phyloP scores from a whole-genome alignment of 192 early-diverging fungal species.

The Entomortierella lignicola region DNA sequence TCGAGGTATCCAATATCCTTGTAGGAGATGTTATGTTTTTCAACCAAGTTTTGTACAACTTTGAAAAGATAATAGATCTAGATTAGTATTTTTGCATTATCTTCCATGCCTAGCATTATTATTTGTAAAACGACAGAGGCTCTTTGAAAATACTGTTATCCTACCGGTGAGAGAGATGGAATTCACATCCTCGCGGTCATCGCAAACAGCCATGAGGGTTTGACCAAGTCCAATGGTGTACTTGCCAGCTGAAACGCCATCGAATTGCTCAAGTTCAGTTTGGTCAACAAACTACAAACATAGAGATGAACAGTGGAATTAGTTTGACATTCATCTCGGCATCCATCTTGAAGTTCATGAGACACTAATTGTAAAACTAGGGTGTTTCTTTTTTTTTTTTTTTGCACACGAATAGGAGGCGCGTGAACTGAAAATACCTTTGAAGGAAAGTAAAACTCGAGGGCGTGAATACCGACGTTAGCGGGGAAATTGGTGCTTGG shows the following conservation, averaged over 20 bases:
- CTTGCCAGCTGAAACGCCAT: conserved; percentile 94
- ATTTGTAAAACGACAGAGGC: too few species aligned
- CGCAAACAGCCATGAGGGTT: conserved; percentile 93
- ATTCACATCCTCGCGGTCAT: conserved; percentile 96
- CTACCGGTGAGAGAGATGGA: conserved; percentile 88
- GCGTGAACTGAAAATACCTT: conserved; percentile 20
- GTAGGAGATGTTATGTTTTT: conserved; percentile 91
- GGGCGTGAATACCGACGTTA: conserved; percentile 73
- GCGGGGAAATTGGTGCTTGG: conserved; percentile 56
- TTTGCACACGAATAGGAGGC: too few species aligned
- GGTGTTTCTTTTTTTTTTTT: too few species aligned
- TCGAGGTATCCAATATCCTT: conserved; percentile 93
- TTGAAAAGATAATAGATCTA: conserved; percentile 24
- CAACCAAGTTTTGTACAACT: conserved; percentile 91
- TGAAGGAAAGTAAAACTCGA: conserved; percentile 76
- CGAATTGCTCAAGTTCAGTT: conserved; percentile 81
- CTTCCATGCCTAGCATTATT: too few species aligned
- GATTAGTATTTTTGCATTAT: too few species aligned
- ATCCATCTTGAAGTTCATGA: too few species aligned
- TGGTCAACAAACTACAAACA: conserved; percentile 69
- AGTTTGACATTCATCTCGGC: not conserved
- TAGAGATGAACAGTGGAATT: not conserved
- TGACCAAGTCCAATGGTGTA: conserved; percentile 99
- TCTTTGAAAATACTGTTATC: too few species aligned
- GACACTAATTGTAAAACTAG: too few species aligned